A percentile compares a stretch with the other conserved stretches of the same genome.
Evolutionary conservation across 2,329 filamentous ascomycete species (phyloP).

Genomic region (Trichoderma breve): DNA sequence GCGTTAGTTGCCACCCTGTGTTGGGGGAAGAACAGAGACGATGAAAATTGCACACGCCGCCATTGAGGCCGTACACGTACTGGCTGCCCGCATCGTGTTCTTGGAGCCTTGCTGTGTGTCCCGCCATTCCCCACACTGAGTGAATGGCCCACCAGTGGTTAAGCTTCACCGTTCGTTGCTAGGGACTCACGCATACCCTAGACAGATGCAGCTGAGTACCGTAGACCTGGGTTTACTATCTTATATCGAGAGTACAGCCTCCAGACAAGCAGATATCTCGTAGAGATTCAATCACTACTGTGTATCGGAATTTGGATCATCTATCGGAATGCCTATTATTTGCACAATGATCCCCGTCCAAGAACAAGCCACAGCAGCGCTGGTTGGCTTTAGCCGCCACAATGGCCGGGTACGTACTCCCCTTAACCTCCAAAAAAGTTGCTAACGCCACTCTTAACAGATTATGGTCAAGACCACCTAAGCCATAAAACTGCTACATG

Average conservation of each 20-base stretch:
- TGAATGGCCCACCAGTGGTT: neutral
- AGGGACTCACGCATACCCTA: neutral
- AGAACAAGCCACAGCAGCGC: neutral
- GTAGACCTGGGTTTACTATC: neutral
- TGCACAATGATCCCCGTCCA: neutral
- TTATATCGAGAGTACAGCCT: neutral
- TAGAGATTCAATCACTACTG: neutral
- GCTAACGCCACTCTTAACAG: constrained; percentile 12
- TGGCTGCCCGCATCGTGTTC: neutral
- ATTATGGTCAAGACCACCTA: constrained; percentile 22
- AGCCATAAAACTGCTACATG: constrained; percentile 14
- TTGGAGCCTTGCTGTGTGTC: constrained; percentile 4
- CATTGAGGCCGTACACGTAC: neutral
- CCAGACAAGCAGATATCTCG: neutral
- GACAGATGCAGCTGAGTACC: neutral
- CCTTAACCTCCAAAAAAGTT: constrained; percentile 4
- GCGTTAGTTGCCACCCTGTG: neutral
- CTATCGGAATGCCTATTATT: neutral
- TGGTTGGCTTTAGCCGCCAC: neutral
- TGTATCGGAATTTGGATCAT: neutral
- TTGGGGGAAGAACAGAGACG: neutral
- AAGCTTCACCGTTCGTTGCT: constrained; percentile 1
- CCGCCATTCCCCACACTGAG: constrained; percentile 16
- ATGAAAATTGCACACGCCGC: constrained; percentile 2
- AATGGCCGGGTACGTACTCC: constrained; percentile 13